Conservation (phyloP, 805 yeast species). For the Saccharomycopsis olivae region DNA sequence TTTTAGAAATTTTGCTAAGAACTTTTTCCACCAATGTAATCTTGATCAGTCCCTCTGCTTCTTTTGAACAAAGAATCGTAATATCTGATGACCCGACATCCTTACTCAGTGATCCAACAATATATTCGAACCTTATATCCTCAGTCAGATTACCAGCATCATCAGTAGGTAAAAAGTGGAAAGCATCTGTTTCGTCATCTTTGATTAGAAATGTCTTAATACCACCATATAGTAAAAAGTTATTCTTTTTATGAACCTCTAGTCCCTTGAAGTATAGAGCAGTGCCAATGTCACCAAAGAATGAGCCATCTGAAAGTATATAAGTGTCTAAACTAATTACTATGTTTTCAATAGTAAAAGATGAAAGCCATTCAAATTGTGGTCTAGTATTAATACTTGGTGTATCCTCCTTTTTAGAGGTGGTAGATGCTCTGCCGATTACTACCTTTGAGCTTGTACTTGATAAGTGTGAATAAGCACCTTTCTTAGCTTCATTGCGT, state of each 20-base stretch:
- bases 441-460: background rate
- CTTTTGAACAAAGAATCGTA: slow-evolving; percentile 36
- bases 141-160: slow-evolving; percentile 28
- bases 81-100: slow-evolving; percentile 21
- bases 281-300: slow-evolving; percentile 23
- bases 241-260: slow-evolving; percentile 34
- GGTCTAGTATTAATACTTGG: background rate
- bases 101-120: slow-evolving; percentile 26
- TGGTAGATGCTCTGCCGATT: background rate
- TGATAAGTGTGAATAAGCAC: slow-evolving; percentile 3
- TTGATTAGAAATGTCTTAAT: slow-evolving; percentile 25
- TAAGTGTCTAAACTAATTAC: slow-evolving; percentile 38
- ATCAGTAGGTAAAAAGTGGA: background rate
- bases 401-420: background rate
- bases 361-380: slow-evolving; percentile 25
- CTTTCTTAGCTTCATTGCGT: background rate
- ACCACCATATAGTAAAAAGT: slow-evolving; percentile 37
- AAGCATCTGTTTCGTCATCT: slow-evolving; percentile 13
- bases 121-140: slow-evolving; percentile 43
- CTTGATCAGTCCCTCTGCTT: too few relatives aligned
- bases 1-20: background rate
- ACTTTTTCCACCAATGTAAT: too few relatives aligned
- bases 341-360: slow-evolving; percentile 29
- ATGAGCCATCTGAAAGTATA: slow-evolving; percentile 29
- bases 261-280: slow-evolving; percentile 26